Conservation (phyloP, 768 basidiomycete genomes). For the Pleurotus djamor region DNA sequence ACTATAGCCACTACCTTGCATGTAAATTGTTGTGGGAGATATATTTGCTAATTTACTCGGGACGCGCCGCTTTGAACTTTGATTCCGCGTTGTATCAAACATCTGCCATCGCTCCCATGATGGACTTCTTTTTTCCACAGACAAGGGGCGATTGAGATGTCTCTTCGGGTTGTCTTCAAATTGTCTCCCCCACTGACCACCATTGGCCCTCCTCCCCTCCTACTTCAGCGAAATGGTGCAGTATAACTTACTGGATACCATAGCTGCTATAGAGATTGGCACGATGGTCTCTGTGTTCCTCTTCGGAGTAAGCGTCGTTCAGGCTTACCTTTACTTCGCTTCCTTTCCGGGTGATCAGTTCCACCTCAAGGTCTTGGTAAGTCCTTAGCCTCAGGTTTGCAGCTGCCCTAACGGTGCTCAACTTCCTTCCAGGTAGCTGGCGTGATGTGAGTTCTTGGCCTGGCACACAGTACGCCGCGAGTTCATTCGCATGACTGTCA, state of each 20-base stretch:
- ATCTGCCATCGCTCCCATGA: too few relatives aligned
- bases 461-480: background rate
- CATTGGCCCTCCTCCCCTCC: background rate
- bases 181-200: too few relatives aligned
- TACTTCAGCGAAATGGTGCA: background rate
- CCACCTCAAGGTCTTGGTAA: constrained; percentile 18
- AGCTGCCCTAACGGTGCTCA: background rate
- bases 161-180: too few relatives aligned
- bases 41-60: too few relatives aligned
- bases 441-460: constrained; percentile 1
- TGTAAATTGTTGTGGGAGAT: too few relatives aligned
- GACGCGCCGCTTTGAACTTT: too few relatives aligned
- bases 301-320: constrained; percentile 21
- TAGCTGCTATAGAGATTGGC: constrained; percentile 22
- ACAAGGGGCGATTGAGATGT: too few relatives aligned
- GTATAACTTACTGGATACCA: constrained; percentile 14
- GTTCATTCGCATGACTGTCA: background rate
- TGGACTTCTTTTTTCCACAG: too few relatives aligned
- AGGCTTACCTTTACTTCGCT: constrained; percentile 19
- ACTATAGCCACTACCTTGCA: too few relatives aligned
- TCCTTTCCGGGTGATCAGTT: constrained; percentile 18
- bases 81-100: too few relatives aligned
- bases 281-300: constrained; percentile 20
- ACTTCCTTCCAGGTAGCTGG: constrained; percentile 1
- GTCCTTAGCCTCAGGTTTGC: background rate